These are phyloP conservation scores for Lepiota venenata DNA, from an alignment of 768 basidiomycete species.

Conservation along the genomic window DNA sequence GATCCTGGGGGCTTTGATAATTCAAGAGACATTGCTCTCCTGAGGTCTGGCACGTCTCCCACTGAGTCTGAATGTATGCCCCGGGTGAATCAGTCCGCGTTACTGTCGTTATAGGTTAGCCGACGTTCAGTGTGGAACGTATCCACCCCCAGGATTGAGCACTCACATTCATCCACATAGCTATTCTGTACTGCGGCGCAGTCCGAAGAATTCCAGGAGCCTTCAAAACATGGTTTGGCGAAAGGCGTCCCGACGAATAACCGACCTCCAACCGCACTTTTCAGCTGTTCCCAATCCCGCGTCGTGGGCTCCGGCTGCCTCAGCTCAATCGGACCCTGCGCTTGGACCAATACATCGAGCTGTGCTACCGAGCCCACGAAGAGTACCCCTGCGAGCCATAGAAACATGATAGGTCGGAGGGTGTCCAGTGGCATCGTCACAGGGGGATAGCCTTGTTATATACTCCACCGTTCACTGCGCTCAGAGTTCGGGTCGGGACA, in stretches of 20 bases:
- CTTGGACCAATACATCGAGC: background rate
- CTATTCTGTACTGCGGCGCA: slow-evolving; percentile 10
- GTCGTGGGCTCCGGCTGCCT: background rate
- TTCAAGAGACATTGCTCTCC: slow-evolving; percentile 46
- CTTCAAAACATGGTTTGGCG: slow-evolving; percentile 19
- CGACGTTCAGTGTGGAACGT: background rate
- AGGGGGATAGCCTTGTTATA: no score
- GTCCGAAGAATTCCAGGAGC: slow-evolving; percentile 13
- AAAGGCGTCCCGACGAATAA: slow-evolving; percentile 15
- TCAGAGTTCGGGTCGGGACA: no score
- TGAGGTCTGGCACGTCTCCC: slow-evolving; percentile 52
- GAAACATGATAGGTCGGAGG: slow-evolving; percentile 2
- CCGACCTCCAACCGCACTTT: slow-evolving; percentile 14
- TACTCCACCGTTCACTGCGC: no score
- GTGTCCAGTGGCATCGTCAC: background rate
- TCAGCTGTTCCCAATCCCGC: slow-evolving; percentile 15
- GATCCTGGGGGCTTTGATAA: slow-evolving; percentile 28
- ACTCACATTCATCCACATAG: slow-evolving; percentile 19
- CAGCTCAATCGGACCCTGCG: background rate
- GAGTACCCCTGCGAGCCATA: background rate
- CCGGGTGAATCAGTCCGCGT: slow-evolving; percentile 12
- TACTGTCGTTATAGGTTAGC: slow-evolving; percentile 2
- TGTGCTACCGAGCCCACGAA: background rate
- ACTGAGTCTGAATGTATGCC: slow-evolving; percentile 34
- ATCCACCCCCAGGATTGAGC: background rate